phyloP scores from a whole-genome alignment of 2,329 filamentous ascomycete species.

The Aureobasidium sp. region DNA sequence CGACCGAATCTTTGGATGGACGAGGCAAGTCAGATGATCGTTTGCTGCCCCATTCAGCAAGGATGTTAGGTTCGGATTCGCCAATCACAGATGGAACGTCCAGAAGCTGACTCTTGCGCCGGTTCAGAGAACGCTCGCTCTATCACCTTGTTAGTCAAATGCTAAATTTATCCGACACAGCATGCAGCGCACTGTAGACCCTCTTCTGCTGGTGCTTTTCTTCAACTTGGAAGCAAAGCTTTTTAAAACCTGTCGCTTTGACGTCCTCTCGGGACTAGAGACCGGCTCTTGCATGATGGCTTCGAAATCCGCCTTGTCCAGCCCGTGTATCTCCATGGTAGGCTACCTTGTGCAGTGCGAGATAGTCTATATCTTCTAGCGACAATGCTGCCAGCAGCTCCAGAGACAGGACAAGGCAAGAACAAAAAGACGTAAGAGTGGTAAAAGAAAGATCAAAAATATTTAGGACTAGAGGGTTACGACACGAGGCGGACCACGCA shows the following conservation, averaged over 20 bases:
- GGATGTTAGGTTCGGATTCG: not conserved
- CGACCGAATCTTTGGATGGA: slow-evolving; percentile 6
- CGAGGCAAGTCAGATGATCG: not conserved
- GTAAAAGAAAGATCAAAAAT: not conserved
- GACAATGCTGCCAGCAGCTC: slow-evolving; percentile 4
- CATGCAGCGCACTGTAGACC: not conserved
- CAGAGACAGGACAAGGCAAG: not conserved
- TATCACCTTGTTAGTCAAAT: not conserved
- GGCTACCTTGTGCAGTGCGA: not conserved
- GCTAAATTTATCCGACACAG: not conserved
- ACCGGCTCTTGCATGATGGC: slow-evolving; percentile 4
- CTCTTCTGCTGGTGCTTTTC: not conserved
- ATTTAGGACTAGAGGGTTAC: not conserved
- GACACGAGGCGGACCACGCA: slow-evolving; percentile 11
- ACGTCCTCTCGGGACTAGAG: not conserved
- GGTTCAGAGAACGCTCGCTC: not conserved
- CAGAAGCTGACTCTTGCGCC: not conserved
- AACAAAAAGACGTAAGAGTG: not conserved
- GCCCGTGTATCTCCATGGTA: not conserved
- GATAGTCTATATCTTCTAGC: not conserved
- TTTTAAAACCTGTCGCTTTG: not conserved
- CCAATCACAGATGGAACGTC: not conserved
- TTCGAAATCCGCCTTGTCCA: not conserved
- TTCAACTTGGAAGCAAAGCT: slow-evolving; percentile 7
- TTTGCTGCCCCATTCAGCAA: not conserved